Evolutionary conservation across 2,329 filamentous ascomycete species (phyloP).

Genomic region (Apiospora pterosperma): DNA sequence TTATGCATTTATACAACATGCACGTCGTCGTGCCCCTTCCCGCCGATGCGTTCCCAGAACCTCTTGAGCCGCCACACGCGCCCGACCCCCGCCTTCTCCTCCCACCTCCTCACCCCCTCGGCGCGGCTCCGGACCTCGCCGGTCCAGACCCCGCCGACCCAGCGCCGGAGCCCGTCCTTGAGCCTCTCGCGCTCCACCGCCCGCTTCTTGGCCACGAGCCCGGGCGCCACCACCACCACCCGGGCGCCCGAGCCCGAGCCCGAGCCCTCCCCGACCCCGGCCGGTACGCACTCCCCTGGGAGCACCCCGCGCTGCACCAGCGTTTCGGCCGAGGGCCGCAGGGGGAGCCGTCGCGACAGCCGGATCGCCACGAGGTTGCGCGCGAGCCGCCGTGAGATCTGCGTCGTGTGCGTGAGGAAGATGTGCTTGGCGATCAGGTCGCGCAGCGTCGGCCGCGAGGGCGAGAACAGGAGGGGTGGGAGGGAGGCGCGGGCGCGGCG

Average conservation of each 20-base stretch:
- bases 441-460: slow-evolving; percentile 55
- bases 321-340: slow-evolving; percentile 55
- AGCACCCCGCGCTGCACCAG: slow-evolving; percentile 63
- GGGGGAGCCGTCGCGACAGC: slow-evolving; percentile 57
- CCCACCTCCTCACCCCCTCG: slow-evolving; percentile 42
- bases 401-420: slow-evolving; percentile 63
- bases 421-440: slow-evolving; percentile 63
- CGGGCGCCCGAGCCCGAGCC: neutral
- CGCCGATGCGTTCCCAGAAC: slow-evolving; percentile 63
- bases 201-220: slow-evolving; percentile 58
- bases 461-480: slow-evolving; percentile 51
- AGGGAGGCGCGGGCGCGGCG: slow-evolving; percentile 53
- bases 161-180: slow-evolving; percentile 63
- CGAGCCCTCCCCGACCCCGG: neutral
- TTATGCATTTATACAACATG: too few species aligned
- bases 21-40: too few species aligned
- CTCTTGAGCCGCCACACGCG: slow-evolving; percentile 58
- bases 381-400: slow-evolving; percentile 60
- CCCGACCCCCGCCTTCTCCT: slow-evolving; percentile 51
- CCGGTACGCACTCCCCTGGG: slow-evolving; percentile 56
- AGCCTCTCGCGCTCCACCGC: slow-evolving; percentile 64
- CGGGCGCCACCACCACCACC: slow-evolving; percentile 45
- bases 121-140: slow-evolving; percentile 48
- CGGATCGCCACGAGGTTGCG: slow-evolving; percentile 64
- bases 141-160: slow-evolving; percentile 59